These are phyloP conservation scores for Saccharomycopsis phalli DNA, from an alignment of 1,139 yeast species.

Conservation along the genomic window DNA sequence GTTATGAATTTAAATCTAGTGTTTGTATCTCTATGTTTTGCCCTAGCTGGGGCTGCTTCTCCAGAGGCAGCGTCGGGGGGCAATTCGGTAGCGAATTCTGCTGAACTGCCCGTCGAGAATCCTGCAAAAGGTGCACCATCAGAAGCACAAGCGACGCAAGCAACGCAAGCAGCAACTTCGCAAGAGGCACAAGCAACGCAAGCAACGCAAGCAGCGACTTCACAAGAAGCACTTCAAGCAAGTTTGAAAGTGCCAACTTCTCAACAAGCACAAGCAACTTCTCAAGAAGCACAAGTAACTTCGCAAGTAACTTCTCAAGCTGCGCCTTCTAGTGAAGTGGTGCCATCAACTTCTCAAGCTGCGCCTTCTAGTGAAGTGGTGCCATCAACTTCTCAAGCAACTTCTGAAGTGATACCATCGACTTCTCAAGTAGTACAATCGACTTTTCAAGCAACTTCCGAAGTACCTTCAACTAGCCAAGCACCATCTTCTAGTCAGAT, in stretches of 20 bases:
- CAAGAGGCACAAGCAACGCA: too few species aligned
- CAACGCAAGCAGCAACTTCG: not conserved
- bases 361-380: not conserved
- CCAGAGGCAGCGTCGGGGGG: not conserved
- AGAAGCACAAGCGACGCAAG: not conserved
- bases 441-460: too few species aligned
- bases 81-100: too few species aligned
- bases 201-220: not conserved
- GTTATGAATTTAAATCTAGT: conserved; percentile 1
- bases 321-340: not conserved
- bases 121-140: not conserved
- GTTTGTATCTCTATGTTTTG: not conserved
- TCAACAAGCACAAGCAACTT: not conserved
- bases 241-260: not conserved
- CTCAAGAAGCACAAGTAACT: not conserved
- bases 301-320: not conserved
- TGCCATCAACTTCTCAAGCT: not conserved
- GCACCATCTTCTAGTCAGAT: too few species aligned
- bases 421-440: too few species aligned
- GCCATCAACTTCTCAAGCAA: not conserved
- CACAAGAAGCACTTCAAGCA: not conserved
- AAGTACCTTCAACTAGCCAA: too few species aligned
- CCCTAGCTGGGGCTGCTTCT: not conserved
- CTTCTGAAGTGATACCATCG: too few species aligned
- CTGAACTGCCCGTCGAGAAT: too few species aligned